Percentiles rank a stretch among this genome's conserved stretches.
phyloP scores from a whole-genome alignment of 164 flowering plant genomes.

The Liriodendron chinense region DNA sequence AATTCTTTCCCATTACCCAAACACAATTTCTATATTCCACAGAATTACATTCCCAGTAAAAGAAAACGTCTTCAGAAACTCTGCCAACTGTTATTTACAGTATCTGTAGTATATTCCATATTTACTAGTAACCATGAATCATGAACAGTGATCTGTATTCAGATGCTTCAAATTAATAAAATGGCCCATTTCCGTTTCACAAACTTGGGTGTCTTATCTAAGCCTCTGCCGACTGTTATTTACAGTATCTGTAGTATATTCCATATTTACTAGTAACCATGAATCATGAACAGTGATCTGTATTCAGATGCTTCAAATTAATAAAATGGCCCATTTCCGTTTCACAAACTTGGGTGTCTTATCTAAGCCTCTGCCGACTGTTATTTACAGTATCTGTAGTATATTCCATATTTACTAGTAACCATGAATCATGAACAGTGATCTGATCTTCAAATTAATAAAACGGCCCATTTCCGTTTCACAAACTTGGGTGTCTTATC shows the following conservation, averaged over 20 bases:
- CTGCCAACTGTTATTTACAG: too few relatives aligned
- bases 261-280: too few relatives aligned
- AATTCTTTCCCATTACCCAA: too few relatives aligned
- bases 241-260: too few relatives aligned
- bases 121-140: not conserved
- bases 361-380: not conserved
- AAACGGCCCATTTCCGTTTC: not conserved
- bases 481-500: not conserved
- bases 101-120: too few relatives aligned
- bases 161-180: not conserved
- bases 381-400: too few relatives aligned
- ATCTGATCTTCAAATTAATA: not conserved
- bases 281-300: not conserved
- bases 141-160: not conserved
- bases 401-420: too few relatives aligned
- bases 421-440: not conserved
- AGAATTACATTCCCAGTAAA: too few relatives aligned
- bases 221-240: too few relatives aligned
- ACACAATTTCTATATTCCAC: too few relatives aligned
- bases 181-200: slow-evolving; percentile 1
- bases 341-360: not conserved
- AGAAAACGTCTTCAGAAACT: too few relatives aligned
- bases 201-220: not conserved
- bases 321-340: not conserved
- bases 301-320: not conserved